These are phyloP conservation scores for Microdochium paspali DNA, from an alignment of 2,329 filamentous ascomycete genomes.

Conservation along the genomic window DNA sequence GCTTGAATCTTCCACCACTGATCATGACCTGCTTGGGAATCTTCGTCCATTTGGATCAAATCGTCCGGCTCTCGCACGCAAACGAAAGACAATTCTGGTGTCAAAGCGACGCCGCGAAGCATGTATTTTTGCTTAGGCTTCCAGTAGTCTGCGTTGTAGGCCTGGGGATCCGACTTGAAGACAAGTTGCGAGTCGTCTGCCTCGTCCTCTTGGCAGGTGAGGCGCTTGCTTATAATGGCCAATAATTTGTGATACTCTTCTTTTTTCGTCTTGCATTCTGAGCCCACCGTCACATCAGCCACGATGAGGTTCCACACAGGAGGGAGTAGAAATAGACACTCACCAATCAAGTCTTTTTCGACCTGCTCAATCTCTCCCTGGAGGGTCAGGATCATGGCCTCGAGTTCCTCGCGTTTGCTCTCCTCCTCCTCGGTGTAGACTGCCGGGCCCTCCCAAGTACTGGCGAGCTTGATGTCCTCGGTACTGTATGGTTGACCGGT, in stretches of 20 bases:
- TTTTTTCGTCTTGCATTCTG: slow-evolving; percentile 10
- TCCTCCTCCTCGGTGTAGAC: slow-evolving; percentile 22
- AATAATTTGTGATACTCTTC: slow-evolving; percentile 10
- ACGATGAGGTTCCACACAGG: background rate
- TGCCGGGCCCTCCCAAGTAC: slow-evolving; percentile 28
- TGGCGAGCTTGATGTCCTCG: slow-evolving; percentile 21
- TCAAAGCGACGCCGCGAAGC: slow-evolving; percentile 41
- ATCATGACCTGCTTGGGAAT: slow-evolving; percentile 19
- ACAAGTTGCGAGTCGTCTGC: slow-evolving; percentile 16
- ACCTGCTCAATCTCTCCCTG: slow-evolving; percentile 22
- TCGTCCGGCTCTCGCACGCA: slow-evolving; percentile 32
- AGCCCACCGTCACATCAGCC: slow-evolving; percentile 1
- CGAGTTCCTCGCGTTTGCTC: slow-evolving; percentile 16
- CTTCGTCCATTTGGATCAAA: slow-evolving; percentile 30
- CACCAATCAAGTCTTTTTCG: slow-evolving; percentile 24
- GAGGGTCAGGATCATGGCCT: slow-evolving; percentile 22
- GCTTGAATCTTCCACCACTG: slow-evolving; percentile 50
- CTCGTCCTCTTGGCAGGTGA: slow-evolving; percentile 21
- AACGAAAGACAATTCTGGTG: slow-evolving; percentile 37
- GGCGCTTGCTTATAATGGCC: slow-evolving; percentile 13
- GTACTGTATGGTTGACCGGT: slow-evolving; percentile 11
- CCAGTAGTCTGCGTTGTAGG: slow-evolving; percentile 24
- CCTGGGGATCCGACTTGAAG: slow-evolving; percentile 10
- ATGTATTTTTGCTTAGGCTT: slow-evolving; percentile 32
- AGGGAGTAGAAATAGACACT: slow-evolving; percentile 5